Evolutionary conservation across 805 yeast genomes (phyloP), one percentile per base, ranked within the genome.

Genomic region (Saturnispora serradocipensis): DNA sequence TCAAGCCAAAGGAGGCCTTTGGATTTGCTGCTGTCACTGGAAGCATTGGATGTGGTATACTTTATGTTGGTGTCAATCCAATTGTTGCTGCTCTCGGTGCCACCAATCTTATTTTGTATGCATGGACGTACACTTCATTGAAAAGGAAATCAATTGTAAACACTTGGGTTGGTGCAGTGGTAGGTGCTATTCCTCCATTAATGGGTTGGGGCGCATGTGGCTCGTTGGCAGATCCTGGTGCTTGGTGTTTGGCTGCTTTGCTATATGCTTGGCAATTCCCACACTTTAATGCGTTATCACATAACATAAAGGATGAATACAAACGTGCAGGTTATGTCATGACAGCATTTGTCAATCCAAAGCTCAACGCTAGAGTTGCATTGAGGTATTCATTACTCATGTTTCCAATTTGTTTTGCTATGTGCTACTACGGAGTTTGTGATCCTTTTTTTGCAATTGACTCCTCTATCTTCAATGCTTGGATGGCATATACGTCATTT

Each of bases 161-260:
- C 67, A 93, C 99, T 0, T 93, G 99, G 99, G 93, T 93, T 3
- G 99, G 99, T 18, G 99, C 99, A 0, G 66, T 93, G n/a, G 99
- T 93, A 4, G 99, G 99, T 4, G 99, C 97, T 0, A 86, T 93
- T 45, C 99, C 99, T 0, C 99, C 99, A 20, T 74, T 93, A 48
- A 93, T 93, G 99, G 99, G 99, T 2, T 93, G 99, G 99, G 97
- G 96, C 2, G 88, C 91, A 0, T 86, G 96, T 11, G 80, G 88
- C 3, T 78, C 89, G 0, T 68, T 90, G 36, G 58, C 76, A 3
- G 87, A 88, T 56, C 97, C 98, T 0, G 97, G 93, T 7, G 95
- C 95, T 3, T 91, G 98, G 98, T 81, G 90, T 62, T 71, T 93
- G 24, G 97, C 97, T 1, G 88, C 85, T 0, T 70, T 93, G 49